These are phyloP conservation scores for Petunia secreta DNA, from an alignment of 257 asterid species.

Conservation along the genomic window DNA sequence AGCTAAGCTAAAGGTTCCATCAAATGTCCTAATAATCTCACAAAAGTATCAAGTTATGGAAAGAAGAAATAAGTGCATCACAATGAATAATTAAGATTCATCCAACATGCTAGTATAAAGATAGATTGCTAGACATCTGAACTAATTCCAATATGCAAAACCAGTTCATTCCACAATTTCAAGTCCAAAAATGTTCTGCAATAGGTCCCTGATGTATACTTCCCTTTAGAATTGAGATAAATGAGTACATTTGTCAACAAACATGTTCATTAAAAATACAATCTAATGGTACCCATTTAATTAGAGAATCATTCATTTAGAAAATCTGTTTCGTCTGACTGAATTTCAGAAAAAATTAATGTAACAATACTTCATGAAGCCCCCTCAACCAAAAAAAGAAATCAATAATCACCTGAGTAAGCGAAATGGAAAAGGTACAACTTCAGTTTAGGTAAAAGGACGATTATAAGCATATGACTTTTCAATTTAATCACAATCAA, in stretches of 20 bases:
- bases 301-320: neutral
- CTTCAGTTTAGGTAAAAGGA: too few species aligned
- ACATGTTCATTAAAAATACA: neutral
- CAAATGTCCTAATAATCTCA: too few species aligned
- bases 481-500: too few species aligned
- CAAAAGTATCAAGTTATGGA: too few species aligned
- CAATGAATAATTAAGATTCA: neutral
- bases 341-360: neutral
- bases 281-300: neutral
- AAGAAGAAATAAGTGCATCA: constrained; percentile 9
- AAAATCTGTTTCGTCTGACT: constrained; percentile 6
- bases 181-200: neutral
- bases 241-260: constrained; percentile 12
- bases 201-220: neutral
- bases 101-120: neutral
- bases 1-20: too few species aligned
- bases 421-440: too few species aligned
- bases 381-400: too few species aligned
- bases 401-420: too few species aligned
- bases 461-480: too few species aligned
- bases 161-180: constrained; percentile 16
- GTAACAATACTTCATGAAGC: neutral
- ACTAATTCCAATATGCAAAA: neutral
- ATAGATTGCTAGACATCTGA: neutral
- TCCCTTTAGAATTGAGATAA: constrained; percentile 3